A percentile compares a stretch with the other conserved stretches of the same genome.
Conservation (phyloP, 2,329 filamentous ascomycete species). For the Botrytis galanthina region DNA sequence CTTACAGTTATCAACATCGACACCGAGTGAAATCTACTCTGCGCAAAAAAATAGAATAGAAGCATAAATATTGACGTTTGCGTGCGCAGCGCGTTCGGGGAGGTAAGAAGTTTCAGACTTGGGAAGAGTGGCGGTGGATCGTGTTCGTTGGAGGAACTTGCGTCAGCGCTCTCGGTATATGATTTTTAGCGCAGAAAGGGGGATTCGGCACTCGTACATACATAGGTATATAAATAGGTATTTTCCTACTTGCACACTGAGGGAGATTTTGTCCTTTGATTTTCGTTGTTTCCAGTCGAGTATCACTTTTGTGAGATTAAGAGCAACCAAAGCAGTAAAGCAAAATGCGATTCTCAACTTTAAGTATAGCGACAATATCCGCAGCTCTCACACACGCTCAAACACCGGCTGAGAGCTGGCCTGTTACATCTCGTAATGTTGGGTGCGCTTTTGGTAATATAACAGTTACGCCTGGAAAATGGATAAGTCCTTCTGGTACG, state of each 20-base stretch:
- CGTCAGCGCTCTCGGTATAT: not conserved
- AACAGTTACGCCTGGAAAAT: not conserved
- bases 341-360: not conserved
- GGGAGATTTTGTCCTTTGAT: rapidly evolving
- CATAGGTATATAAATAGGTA: not conserved
- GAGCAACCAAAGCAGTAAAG: rapidly evolving
- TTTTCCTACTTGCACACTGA: not conserved
- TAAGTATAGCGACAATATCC: not conserved
- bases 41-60: not conserved
- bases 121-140: not conserved
- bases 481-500: not conserved
- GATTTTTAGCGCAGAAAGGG: not conserved
- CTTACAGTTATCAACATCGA: too few species aligned
- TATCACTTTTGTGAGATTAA: too few species aligned
- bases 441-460: not conserved
- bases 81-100: too few species aligned
- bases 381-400: not conserved
- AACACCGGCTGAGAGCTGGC: not conserved
- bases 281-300: rapidly evolving
- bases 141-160: not conserved
- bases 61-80: not conserved
- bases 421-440: not conserved
- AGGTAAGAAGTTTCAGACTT: not conserved
- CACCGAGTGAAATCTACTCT: not conserved
- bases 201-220: not conserved